Percentiles rank a stretch among this genome's conserved stretches.
phyloP scores from a whole-genome alignment of 768 basidiomycete species.

The Panus rudis region DNA sequence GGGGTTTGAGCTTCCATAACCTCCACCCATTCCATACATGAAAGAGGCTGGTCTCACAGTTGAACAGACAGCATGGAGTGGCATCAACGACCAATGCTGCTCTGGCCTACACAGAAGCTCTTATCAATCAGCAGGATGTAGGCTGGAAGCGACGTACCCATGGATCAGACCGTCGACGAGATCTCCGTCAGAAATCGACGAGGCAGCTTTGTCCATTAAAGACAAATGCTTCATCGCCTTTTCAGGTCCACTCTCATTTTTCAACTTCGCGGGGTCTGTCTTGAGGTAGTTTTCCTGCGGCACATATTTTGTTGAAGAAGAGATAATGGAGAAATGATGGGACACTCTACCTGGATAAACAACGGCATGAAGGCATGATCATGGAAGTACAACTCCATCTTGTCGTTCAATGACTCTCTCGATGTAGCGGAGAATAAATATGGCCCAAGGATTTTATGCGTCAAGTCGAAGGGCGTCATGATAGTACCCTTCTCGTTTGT shows the following conservation, averaged over 20 bases:
- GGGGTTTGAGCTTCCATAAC: conserved; percentile 58
- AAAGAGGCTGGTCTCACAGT: conserved; percentile 82
- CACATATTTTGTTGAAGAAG: background rate
- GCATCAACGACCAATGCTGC: conserved; percentile 95
- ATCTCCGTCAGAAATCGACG: conserved; percentile 92
- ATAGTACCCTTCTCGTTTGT: conserved; percentile 91
- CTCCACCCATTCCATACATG: conserved; percentile 66
- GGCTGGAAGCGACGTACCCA: conserved; percentile 44
- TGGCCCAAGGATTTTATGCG: conserved; percentile 84
- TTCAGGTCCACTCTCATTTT: conserved; percentile 55
- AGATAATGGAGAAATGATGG: background rate
- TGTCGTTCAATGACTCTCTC: conserved; percentile 78
- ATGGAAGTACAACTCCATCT: conserved; percentile 95
- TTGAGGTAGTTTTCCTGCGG: conserved; percentile 90
- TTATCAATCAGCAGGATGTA: conserved; percentile 3
- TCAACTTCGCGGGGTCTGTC: conserved; percentile 58
- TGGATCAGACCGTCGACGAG: conserved; percentile 91
- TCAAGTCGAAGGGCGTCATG: conserved; percentile 88
- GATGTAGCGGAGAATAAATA: conserved; percentile 82
- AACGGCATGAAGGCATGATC: conserved; percentile 92
- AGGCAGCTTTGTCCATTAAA: conserved; percentile 82
- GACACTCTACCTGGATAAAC: conserved; percentile 78
- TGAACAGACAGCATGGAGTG: conserved; percentile 86
- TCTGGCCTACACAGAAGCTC: conserved; percentile 50
- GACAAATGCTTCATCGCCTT: conserved; percentile 65